A percentile compares a stretch with the other conserved stretches of the same genome.
Conservation (phyloP, 2,329 filamentous ascomycete genomes). For the Botryotinia globosa region DNA sequence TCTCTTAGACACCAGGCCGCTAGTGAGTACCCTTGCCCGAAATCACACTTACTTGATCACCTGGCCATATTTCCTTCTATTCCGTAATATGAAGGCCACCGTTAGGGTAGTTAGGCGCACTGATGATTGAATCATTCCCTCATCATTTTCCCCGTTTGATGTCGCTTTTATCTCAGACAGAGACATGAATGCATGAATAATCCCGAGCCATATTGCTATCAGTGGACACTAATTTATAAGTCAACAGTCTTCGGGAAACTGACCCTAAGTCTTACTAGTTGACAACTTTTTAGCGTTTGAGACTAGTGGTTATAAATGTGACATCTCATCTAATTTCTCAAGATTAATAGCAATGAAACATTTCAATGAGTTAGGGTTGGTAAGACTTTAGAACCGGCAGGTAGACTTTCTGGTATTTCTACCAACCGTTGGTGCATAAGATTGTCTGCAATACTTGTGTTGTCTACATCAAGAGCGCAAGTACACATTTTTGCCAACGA, state of each 20-base stretch:
- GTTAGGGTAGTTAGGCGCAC: background rate
- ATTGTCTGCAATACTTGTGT: background rate
- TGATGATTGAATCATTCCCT: no score
- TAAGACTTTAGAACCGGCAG: background rate
- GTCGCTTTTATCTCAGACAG: background rate
- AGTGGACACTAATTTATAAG: background rate
- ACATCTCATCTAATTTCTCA: background rate
- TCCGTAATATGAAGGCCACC: background rate
- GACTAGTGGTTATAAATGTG: background rate
- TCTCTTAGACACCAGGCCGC: no score
- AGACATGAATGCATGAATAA: no score
- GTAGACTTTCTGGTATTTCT: background rate
- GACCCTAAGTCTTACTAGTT: background rate
- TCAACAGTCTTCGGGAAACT: background rate
- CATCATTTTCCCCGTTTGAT: rapidly evolving
- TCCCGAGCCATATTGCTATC: no score
- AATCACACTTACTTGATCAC: background rate
- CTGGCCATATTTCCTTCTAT: background rate
- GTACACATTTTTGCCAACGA: background rate
- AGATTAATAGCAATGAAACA: background rate
- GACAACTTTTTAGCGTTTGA: background rate
- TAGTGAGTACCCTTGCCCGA: background rate
- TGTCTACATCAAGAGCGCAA: background rate
- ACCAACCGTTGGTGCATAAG: background rate
- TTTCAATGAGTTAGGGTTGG: background rate